Evolutionary conservation across 768 basidiomycete genomes (phyloP), one percentile per base, ranked within the genome.

Genomic region (Scleroderma citrinum): DNA sequence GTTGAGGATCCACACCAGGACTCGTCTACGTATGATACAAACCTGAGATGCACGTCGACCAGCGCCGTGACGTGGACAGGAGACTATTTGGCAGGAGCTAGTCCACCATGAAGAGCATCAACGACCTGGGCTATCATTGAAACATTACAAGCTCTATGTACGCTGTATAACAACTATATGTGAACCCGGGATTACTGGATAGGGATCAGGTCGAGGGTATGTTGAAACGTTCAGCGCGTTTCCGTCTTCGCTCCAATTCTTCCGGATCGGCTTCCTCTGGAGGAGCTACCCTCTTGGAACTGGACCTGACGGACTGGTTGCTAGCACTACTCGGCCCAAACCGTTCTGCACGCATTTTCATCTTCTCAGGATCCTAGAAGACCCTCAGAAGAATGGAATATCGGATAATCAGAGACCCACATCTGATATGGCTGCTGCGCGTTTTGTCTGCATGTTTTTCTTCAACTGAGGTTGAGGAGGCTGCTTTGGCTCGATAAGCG

Each of bases 201-300:
- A 29, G 26, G 26, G 26, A 29, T 8, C 26, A 29, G 26, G 34
- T 35, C 6, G 17, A 13, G 7, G 26, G 23, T 13, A 67, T 48
- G 19, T 77, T 80, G 64, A 86, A 86, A 19, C 83, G 74, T 58
- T 82, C 82, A 32, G 81, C 81, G n/a, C 84, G 69, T 63, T 79
- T 85, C 58, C 63, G 75, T 38, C 82, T 69, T 45, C 72, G 72
- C 55, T 81, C 82, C 38, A 68, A 60, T 57, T 85, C 83, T 57
- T 82, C 83, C 5, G 73, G 59, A 55, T 83, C 83, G 6, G 77
- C 69, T 29, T 75, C 74, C 23, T 61, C 62, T 1, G 69, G 62
- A 3, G 73, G 70, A 7, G 67, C 62, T 14, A 56, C 19, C 5
- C 71, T 62, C 57, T 74, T 74, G 23, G 54, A 47, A 20, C 50